A percentile compares a stretch with the other conserved stretches of the same genome.
Evolutionary conservation across 2,329 filamentous ascomycete species (phyloP).

Genomic region (Dactylonectria macrodidyma): DNA sequence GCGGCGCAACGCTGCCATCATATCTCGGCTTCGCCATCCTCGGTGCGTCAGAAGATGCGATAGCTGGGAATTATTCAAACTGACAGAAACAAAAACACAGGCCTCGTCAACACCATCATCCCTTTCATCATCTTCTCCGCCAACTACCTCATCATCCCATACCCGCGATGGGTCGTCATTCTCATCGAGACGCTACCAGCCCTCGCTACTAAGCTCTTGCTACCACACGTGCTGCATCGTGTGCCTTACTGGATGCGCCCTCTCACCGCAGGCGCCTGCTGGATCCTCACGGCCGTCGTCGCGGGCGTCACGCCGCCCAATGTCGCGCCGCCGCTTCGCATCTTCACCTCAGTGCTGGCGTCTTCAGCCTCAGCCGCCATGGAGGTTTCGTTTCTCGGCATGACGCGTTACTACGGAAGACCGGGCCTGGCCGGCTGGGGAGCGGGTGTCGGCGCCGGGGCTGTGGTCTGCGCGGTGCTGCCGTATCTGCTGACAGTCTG

Average conservation of each 20-base stretch:
- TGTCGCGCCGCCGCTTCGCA: slow-evolving; percentile 49
- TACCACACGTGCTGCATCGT: slow-evolving; percentile 48
- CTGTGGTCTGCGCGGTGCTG: slow-evolving; percentile 47
- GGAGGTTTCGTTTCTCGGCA: slow-evolving; percentile 53
- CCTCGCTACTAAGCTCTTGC: slow-evolving; percentile 47
- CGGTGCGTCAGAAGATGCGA: slow-evolving; percentile 33
- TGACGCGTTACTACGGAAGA: slow-evolving; percentile 49
- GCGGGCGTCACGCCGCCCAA: slow-evolving; percentile 51
- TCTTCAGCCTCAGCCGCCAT: slow-evolving; percentile 49
- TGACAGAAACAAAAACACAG: slow-evolving; percentile 44
- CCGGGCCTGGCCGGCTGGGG: slow-evolving; percentile 55
- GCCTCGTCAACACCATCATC: slow-evolving; percentile 50
- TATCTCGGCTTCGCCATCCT: slow-evolving; percentile 47
- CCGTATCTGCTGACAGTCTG: slow-evolving; percentile 50
- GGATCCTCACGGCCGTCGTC: slow-evolving; percentile 49
- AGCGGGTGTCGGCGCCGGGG: slow-evolving; percentile 51
- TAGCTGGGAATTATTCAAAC: background rate
- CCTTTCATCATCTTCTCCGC: slow-evolving; percentile 50
- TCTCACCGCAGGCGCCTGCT: slow-evolving; percentile 45
- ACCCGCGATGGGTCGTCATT: slow-evolving; percentile 50
- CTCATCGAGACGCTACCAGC: slow-evolving; percentile 52
- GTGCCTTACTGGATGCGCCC: slow-evolving; percentile 49
- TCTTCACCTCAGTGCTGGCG: slow-evolving; percentile 49
- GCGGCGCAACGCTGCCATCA: slow-evolving; percentile 35
- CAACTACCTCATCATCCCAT: slow-evolving; percentile 55